Base-by-base conservation (phyloP, 2,329 filamentous ascomycete genomes). In the Cercospora sesami region DNA sequence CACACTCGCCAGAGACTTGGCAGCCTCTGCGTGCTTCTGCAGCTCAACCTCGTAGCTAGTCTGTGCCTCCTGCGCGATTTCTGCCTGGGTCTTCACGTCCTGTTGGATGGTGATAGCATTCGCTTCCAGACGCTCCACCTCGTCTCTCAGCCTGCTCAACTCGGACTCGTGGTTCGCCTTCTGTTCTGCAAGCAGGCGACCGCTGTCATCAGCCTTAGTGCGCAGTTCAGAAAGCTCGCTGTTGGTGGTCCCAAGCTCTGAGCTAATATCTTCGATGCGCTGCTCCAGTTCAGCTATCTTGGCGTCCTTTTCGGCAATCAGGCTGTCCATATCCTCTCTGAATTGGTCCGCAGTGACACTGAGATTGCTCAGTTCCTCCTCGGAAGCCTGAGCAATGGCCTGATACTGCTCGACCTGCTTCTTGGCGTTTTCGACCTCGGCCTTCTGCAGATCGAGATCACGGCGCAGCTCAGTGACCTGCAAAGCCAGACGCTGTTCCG, bases 21-120 rank as follows among this genome's bases (percentile, higher is more conserved):
- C 92, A n/a, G 94, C 95, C 72, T 97, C 93, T 1, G 94, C 94
- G 80, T 99, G 95, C 82, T 95, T 97, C 75, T 97, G 87, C 10
- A 99, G 86, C 79, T 99, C 95, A 70, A 90, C 90, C 79, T 99
- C 96, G 77, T 99, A 99, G 73, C 95, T 94, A 77, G 96, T 91
- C 78, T 99, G 95, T 3, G 95, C 93, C 78, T 93, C 91, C 63
- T 93, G 90, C 2, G 95, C 93, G 75, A 99, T 98, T 55, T 96
- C 91, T 30, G 94, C 94, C 79, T 99, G 95, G 0, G 92, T 90
- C 69, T 95, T 94, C 51, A 98, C 87, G 75, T 98, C 94, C 74
- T 96, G 91, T 77, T 96, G 92, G 77, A 97, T 91, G 77, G 91
- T 93, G 72, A 92, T 89, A 33, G 92, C 89, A 60, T 93, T 90